Base-by-base conservation (phyloP, 192 early-diverging fungal genomes). In the Coemansia sp. region DNA sequence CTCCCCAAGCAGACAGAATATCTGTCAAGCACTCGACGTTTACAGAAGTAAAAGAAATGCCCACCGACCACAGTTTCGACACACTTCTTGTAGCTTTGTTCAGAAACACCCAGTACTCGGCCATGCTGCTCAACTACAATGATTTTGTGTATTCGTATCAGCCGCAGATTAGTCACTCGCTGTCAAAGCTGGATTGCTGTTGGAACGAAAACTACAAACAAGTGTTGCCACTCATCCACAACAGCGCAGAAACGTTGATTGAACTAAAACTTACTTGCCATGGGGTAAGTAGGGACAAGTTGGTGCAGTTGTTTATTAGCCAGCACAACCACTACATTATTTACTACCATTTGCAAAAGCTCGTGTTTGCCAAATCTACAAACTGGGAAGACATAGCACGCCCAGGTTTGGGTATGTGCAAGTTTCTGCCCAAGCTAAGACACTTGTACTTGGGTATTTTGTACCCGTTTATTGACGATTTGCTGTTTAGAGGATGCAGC, bases 381-480 rank as follows among this genome's bases (percentile, higher is more conserved):
- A 57, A 12, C 43, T 47, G 62, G 53, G 23, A 25, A 7, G 41
- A 39, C 24, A 7, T 41, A 17, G 5, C 32, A 9, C 22, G 25
- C 0, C 52, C 53, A 0, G n/a, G 22, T 5, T 15, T 54, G 2
- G n/a, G 35, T 2, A 15, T 6, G 11, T 39, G 37, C 24, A 15
- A 19, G 21, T 55, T 57, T 19, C 12, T 62, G 23, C 67, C 67
- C 10, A 58, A 57, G 45, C 60, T 69, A 15, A 7, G 27, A 7
- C 24, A 58, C 21, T 25, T 70, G 17, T 27, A 64, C 3, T 2
- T 70, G 50, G 61, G 55, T 0, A 58, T 58, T 0, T 14, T 48
- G 3, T 70, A 64, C 21, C 67, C 67, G 2, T 70, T 70, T 22
- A 15, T 2, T 17, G 67, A 70, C 27, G 67, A 70, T 21, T 37